phyloP scores from a whole-genome alignment of 2,329 filamentous ascomycete genomes.

The Westerdykella aurantiaca region DNA sequence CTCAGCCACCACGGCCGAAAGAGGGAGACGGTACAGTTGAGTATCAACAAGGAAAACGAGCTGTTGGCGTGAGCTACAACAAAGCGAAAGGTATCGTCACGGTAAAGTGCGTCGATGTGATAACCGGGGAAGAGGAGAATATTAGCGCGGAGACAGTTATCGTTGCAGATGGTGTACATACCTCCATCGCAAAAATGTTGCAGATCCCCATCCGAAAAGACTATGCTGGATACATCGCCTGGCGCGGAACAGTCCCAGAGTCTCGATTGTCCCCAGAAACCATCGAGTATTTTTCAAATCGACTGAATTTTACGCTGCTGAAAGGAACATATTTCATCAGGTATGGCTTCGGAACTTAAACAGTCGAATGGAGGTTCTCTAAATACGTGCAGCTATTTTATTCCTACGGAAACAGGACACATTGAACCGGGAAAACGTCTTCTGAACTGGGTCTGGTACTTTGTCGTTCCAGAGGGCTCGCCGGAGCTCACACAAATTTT shows the following conservation, averaged over 20 bases:
- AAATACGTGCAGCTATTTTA: constrained; percentile 31
- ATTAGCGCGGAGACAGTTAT: constrained; percentile 25
- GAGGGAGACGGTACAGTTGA: constrained; percentile 10
- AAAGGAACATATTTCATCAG: too few relatives aligned
- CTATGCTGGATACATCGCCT: constrained; percentile 30
- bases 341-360: constrained; percentile 27
- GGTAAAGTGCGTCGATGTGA: constrained; percentile 12
- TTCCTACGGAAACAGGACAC: constrained; percentile 41
- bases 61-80: constrained; percentile 12
- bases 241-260: constrained; percentile 29
- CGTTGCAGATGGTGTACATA: constrained; percentile 29
- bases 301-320: constrained; percentile 32
- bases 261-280: constrained; percentile 15
- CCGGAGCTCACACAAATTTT: constrained; percentile 39
- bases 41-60: constrained; percentile 22
- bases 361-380: constrained; percentile 35
- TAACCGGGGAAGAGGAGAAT: constrained; percentile 10
- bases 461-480: constrained; percentile 38
- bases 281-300: constrained; percentile 29
- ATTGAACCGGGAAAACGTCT: constrained; percentile 38
- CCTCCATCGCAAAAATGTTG: constrained; percentile 21
- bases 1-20: constrained; percentile 12
- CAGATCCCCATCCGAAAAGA: constrained; percentile 17
- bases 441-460: constrained; percentile 48
- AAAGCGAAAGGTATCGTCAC: constrained; percentile 8